phyloP scores from a whole-genome alignment of 345 rosid species.

The Acer saccharum region DNA sequence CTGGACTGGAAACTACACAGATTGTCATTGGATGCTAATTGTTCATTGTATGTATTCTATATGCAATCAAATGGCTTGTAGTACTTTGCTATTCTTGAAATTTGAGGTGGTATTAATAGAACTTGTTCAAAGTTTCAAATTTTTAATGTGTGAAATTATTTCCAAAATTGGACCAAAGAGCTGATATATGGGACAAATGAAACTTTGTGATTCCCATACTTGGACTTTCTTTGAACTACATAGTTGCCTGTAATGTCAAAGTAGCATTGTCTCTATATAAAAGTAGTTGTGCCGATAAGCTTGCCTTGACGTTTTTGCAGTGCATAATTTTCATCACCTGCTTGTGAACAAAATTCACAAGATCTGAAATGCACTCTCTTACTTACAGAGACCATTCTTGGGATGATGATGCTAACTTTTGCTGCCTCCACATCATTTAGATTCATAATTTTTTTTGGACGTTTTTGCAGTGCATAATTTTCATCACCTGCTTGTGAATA shows the following conservation, averaged over 20 bases:
- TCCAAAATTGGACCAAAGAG: background rate
- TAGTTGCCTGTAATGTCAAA: background rate
- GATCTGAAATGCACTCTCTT: conserved; percentile 11
- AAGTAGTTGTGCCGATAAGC: background rate
- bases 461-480: too few species aligned
- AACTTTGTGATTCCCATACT: background rate
- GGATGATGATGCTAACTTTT: background rate
- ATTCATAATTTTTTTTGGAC: background rate
- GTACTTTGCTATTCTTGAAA: background rate
- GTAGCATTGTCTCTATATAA: background rate
- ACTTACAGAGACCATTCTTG: background rate
- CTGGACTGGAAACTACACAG: background rate
- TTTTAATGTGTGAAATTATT: background rate
- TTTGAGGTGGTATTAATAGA: background rate
- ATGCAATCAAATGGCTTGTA: background rate
- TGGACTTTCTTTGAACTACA: background rate
- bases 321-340: conserved; percentile 15
- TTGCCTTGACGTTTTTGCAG: background rate
- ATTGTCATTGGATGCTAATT: conserved; percentile 2
- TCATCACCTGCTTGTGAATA: too few species aligned
- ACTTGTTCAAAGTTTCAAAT: background rate
- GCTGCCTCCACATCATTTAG: background rate
- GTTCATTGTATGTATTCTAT: background rate
- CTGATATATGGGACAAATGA: background rate
- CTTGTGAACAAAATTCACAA: background rate